These are phyloP conservation scores for Schrenkiella parvula DNA, from an alignment of 345 rosid species.

Conservation along the genomic window DNA sequence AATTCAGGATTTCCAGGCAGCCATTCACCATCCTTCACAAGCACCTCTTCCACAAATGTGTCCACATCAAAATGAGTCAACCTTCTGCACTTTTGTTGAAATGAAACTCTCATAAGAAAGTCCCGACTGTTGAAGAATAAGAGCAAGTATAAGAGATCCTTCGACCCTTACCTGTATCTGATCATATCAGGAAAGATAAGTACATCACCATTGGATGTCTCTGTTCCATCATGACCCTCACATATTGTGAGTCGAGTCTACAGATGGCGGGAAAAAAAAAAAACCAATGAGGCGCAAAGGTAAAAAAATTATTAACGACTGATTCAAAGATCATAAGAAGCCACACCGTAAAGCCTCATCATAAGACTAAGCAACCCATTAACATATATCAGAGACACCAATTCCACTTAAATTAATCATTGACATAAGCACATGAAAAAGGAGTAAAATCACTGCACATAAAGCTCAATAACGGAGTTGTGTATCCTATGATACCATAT, in stretches of 20 bases:
- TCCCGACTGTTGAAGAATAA: not conserved
- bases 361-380: not conserved
- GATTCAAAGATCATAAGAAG: not conserved
- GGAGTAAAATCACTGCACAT: not conserved
- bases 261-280: not conserved
- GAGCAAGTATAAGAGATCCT: not conserved
- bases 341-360: not conserved
- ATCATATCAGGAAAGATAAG: constrained; percentile 96
- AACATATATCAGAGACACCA: not conserved
- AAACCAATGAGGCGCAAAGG: not conserved
- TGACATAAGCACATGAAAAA: not conserved
- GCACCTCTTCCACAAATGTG: constrained; percentile 96
- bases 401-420: not conserved
- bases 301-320: not conserved
- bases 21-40: constrained; percentile 93
- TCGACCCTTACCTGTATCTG: constrained; percentile 70
- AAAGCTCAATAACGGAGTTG: not conserved
- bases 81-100: constrained; percentile 62
- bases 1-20: constrained; percentile 85
- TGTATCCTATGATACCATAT: not conserved
- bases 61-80: constrained; percentile 98
- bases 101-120: constrained; percentile 19
- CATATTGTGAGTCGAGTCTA: constrained; percentile 91
- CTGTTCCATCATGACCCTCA: constrained; percentile 97
- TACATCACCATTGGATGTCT: constrained; percentile 96